Conservation (phyloP, 2,329 filamentous ascomycete species). For the Trichoderma breve region DNA sequence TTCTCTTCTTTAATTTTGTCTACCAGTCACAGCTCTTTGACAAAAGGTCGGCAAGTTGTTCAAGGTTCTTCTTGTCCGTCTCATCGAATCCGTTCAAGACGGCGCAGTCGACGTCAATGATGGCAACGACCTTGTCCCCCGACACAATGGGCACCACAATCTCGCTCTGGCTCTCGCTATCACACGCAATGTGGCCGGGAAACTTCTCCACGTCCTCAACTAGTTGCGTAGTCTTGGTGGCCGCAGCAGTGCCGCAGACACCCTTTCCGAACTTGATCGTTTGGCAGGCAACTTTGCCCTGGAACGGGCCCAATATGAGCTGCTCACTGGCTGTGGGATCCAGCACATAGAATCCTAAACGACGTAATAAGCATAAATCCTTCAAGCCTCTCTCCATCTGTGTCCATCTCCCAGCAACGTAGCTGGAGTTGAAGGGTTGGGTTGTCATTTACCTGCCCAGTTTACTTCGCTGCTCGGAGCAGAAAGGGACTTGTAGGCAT, state of each 20-base stretch:
- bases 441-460: slow-evolving; percentile 61
- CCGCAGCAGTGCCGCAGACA: slow-evolving; percentile 71
- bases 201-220: slow-evolving; percentile 70
- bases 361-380: not conserved
- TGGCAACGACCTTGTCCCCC: slow-evolving; percentile 58
- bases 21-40: slow-evolving; percentile 65
- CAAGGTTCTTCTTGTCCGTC: slow-evolving; percentile 63
- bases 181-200: slow-evolving; percentile 79
- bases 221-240: slow-evolving; percentile 60
- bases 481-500: slow-evolving; percentile 71
- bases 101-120: slow-evolving; percentile 79
- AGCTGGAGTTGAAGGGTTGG: not conserved
- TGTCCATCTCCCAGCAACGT: not conserved
- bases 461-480: slow-evolving; percentile 66
- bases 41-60: slow-evolving; percentile 62
- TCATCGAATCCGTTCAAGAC: slow-evolving; percentile 65
- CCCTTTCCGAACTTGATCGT: slow-evolving; percentile 70
- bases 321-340: slow-evolving; percentile 49
- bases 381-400: not conserved
- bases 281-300: slow-evolving; percentile 78
- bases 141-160: slow-evolving; percentile 72
- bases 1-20: not conserved
- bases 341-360: slow-evolving; percentile 68
- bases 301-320: slow-evolving; percentile 76
- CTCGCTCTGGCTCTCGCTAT: slow-evolving; percentile 72